Conservation (phyloP, 2,329 filamentous ascomycete genomes). For the Penicillium sp. region DNA sequence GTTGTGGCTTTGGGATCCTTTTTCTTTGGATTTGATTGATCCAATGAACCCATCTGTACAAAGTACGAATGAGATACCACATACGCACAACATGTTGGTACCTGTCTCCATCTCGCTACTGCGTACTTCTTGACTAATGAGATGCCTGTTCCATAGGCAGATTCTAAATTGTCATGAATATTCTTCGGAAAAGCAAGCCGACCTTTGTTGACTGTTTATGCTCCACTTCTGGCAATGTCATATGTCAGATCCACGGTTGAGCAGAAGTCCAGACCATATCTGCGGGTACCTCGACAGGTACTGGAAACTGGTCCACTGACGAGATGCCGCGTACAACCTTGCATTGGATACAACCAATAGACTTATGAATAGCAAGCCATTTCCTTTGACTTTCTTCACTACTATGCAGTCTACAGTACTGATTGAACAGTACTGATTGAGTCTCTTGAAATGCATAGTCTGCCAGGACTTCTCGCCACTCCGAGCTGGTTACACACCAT, state of each 20-base stretch:
- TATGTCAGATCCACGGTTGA: not conserved
- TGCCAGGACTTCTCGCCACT: not conserved
- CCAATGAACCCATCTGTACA: constrained; percentile 17
- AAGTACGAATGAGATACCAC: not conserved
- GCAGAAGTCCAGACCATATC: not conserved
- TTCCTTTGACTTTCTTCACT: not conserved
- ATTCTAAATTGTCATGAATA: not conserved
- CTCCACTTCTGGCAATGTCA: not conserved
- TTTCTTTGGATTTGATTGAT: constrained; percentile 9
- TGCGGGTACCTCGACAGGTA: not conserved
- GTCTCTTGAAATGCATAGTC: not conserved
- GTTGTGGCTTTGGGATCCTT: constrained; percentile 16
- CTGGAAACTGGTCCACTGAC: not conserved
- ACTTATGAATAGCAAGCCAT: too few species aligned
- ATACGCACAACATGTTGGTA: not conserved
- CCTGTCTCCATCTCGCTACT: not conserved
- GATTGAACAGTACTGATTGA: not conserved
- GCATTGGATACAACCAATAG: not conserved
- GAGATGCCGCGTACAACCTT: not conserved
- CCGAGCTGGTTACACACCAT: not conserved
- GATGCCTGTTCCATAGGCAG: not conserved
- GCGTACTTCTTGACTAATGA: not conserved
- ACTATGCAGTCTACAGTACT: not conserved
- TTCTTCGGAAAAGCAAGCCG: not conserved
- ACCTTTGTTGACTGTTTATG: not conserved